Percentiles rank a stretch among this genome's conserved stretches.
Evolutionary conservation across 2,329 filamentous ascomycete species (phyloP).

Genomic region (Fusarium euwallaceae): DNA sequence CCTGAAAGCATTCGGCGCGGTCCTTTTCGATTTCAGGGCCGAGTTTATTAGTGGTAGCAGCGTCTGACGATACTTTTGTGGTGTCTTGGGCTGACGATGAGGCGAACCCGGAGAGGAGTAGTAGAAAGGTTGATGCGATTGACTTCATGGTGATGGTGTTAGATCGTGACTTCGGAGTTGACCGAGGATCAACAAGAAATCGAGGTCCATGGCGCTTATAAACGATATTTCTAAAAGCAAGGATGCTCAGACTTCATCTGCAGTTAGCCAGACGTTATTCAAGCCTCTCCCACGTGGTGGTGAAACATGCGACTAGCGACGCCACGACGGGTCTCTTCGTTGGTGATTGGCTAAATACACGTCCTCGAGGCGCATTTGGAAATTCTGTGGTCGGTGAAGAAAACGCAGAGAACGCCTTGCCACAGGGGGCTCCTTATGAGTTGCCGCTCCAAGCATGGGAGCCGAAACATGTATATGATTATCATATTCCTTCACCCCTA

Average conservation of each 20-base stretch:
- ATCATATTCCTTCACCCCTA: neutral
- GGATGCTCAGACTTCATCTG: neutral
- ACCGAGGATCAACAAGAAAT: neutral
- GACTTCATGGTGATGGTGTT: neutral
- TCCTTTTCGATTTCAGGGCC: conserved; percentile 1
- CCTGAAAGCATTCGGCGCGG: conserved; percentile 8
- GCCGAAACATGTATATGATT: neutral
- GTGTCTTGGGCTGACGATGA: neutral
- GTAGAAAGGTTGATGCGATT: neutral
- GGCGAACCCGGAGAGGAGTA: neutral
- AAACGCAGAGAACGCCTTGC: neutral
- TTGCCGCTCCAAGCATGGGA: neutral
- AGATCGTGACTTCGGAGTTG: accelerated
- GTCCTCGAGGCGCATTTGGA: neutral
- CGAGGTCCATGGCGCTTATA: neutral
- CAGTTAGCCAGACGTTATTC: neutral
- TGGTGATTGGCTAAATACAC: neutral
- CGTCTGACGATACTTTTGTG: neutral
- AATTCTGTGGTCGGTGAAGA: neutral
- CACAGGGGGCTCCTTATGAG: neutral
- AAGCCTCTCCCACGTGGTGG: neutral
- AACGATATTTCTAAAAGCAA: neutral
- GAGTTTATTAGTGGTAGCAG: too few species aligned
- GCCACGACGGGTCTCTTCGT: accelerated
- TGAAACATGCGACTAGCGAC: neutral